Evolutionary conservation across 805 yeast genomes (phyloP).

Genomic region (Brettanomyces nanus): DNA sequence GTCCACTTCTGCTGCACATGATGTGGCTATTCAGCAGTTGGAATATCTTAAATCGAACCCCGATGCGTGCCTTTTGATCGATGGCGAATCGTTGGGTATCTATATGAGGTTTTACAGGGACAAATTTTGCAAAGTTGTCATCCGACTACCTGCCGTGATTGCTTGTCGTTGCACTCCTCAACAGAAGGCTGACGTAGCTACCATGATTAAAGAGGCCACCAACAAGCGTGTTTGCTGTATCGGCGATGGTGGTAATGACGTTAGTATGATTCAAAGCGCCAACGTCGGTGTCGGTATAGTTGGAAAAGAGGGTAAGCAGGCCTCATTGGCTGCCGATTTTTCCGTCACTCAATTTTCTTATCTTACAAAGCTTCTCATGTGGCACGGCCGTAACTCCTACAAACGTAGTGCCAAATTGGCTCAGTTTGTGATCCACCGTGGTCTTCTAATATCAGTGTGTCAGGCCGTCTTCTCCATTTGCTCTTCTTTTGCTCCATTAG

Average conservation of each 20-base stretch:
- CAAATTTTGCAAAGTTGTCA: conserved; percentile 73
- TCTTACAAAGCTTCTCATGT: conserved; percentile 72
- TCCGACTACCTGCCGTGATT: conserved; percentile 83
- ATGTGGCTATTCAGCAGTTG: conserved; percentile 63
- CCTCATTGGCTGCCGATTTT: conserved; percentile 94
- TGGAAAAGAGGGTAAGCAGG: conserved; percentile 97
- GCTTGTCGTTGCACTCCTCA: conserved; percentile 99
- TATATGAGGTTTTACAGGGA: conserved; percentile 54
- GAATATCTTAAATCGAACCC: conserved; percentile 60
- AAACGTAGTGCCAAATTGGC: conserved; percentile 92
- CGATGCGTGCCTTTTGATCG: conserved; percentile 75
- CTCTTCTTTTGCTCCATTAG: conserved; percentile 86
- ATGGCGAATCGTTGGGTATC: conserved; percentile 81
- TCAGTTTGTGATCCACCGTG: conserved; percentile 95
- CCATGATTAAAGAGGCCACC: conserved; percentile 66
- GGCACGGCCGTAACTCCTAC: conserved; percentile 98
- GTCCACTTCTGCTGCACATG: conserved; percentile 15
- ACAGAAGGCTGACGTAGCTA: conserved; percentile 94
- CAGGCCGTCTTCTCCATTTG: conserved; percentile 89
- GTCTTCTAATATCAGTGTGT: conserved; percentile 85
- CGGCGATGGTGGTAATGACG: conserved; percentile 99
- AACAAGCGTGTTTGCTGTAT: conserved; percentile 93
- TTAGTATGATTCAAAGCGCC: conserved; percentile 97
- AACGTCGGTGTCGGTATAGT: conserved; percentile 99
- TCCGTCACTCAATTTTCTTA: conserved; percentile 88